A percentile compares a stretch with the other conserved stretches of the same genome.
phyloP scores from a whole-genome alignment of 331 rosid species.

The Saraca asoca region DNA sequence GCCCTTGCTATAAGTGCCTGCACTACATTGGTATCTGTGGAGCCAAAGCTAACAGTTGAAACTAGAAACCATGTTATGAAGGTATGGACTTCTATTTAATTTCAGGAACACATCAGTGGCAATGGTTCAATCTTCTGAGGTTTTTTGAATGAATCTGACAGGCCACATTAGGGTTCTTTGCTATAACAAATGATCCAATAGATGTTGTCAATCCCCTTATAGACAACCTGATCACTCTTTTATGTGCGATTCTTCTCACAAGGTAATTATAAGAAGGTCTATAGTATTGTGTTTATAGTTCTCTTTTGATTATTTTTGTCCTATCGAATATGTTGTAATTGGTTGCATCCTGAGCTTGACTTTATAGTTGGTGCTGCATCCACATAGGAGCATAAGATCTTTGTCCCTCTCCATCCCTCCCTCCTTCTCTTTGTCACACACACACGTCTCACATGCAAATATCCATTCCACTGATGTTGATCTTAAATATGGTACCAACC shows the following conservation, averaged over 20 bases:
- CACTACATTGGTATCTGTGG: slow-evolving; percentile 93
- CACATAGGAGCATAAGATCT: slow-evolving; percentile 12
- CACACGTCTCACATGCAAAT: background rate
- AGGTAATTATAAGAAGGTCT: slow-evolving; percentile 53
- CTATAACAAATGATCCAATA: slow-evolving; percentile 86
- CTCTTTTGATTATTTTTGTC: slow-evolving; percentile 13
- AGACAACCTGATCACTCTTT: slow-evolving; percentile 85
- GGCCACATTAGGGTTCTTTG: slow-evolving; percentile 98
- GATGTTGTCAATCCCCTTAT: slow-evolving; percentile 77
- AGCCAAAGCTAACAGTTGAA: slow-evolving; percentile 92
- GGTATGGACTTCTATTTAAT: slow-evolving; percentile 51
- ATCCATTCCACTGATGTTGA: background rate
- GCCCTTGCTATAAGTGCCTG: slow-evolving; percentile 98
- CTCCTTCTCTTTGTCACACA: slow-evolving; percentile 27
- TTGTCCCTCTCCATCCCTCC: background rate
- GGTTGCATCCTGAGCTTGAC: slow-evolving; percentile 7
- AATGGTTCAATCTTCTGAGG: slow-evolving; percentile 31
- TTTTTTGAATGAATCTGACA: slow-evolving; percentile 49
- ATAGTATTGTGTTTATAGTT: slow-evolving; percentile 16
- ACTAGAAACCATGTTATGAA: slow-evolving; percentile 89
- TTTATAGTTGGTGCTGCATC: background rate
- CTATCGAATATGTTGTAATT: slow-evolving; percentile 14
- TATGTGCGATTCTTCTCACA: slow-evolving; percentile 96
- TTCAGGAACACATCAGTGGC: slow-evolving; percentile 13
- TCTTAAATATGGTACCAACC: slow-evolving; percentile 21